Percentiles rank a stretch among this genome's conserved stretches.
Conservation (phyloP, 805 yeast species). For the Candida ficus region DNA sequence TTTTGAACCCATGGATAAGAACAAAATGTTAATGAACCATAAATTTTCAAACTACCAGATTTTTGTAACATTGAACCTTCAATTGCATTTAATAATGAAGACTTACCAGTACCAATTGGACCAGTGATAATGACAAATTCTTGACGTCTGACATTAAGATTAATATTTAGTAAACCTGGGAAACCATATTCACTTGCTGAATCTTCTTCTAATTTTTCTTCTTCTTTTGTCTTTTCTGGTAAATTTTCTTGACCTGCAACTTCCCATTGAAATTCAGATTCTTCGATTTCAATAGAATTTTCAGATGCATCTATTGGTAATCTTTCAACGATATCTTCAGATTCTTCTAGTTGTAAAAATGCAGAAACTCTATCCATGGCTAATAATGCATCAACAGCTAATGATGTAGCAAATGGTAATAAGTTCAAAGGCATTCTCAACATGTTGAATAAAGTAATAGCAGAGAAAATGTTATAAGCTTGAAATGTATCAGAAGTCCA, state of each 20-base stretch:
- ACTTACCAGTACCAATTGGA: slow-evolving; percentile 76
- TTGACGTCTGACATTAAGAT: slow-evolving; percentile 50
- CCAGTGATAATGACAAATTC: slow-evolving; percentile 78
- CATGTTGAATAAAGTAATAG: slow-evolving; percentile 62
- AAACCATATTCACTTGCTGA: slow-evolving; percentile 22
- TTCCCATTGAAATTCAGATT: slow-evolving; percentile 56
- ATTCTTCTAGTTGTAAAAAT: slow-evolving; percentile 38
- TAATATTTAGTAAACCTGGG: slow-evolving; percentile 43
- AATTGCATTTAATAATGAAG: slow-evolving; percentile 65
- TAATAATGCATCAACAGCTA: slow-evolving; percentile 57
- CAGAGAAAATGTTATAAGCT: slow-evolving; percentile 66
- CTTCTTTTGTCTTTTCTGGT: slow-evolving; percentile 3
- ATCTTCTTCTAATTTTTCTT: background rate
- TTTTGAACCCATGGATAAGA: slow-evolving; percentile 85
- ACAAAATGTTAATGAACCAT: slow-evolving; percentile 49
- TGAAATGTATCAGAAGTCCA: slow-evolving; percentile 36
- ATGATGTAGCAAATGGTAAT: slow-evolving; percentile 60
- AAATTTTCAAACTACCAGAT: slow-evolving; percentile 45
- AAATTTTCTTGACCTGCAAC: slow-evolving; percentile 22
- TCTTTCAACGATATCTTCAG: slow-evolving; percentile 26
- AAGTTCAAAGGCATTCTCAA: slow-evolving; percentile 56
- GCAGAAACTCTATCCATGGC: slow-evolving; percentile 49
- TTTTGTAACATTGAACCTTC: slow-evolving; percentile 64
- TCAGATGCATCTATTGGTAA: slow-evolving; percentile 32
- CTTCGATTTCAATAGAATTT: slow-evolving; percentile 37